Conservation (phyloP, 192 early-diverging fungal genomes). For the Gryganskiella cystojenkinii region DNA sequence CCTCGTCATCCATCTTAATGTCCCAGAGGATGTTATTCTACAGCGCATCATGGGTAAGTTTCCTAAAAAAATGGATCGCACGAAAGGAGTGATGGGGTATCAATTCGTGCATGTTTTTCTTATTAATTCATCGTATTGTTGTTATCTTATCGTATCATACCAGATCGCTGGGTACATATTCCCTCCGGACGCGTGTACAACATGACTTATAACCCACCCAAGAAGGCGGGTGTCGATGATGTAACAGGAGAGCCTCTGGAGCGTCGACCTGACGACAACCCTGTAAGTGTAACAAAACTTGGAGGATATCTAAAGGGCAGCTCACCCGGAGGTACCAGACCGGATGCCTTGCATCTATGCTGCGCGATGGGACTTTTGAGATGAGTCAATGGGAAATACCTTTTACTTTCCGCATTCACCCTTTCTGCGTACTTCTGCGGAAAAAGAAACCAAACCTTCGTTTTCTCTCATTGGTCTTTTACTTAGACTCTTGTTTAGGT, state of each 20-base stretch:
- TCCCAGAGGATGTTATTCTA: constrained; percentile 91
- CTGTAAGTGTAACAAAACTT: constrained; percentile 51
- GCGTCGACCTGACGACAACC: constrained; percentile 89
- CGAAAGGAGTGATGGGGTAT: not conserved
- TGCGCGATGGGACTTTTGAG: no score
- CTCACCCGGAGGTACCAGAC: no score
- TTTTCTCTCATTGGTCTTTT: not conserved
- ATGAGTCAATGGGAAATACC: no score
- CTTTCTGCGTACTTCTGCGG: not conserved
- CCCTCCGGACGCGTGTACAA: constrained; percentile 95
- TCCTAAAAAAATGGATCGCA: not conserved
- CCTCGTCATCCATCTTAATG: constrained; percentile 89
- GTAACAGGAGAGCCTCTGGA: constrained; percentile 93
- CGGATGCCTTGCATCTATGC: no score
- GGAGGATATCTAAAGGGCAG: not conserved
- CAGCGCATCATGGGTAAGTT: constrained; percentile 82
- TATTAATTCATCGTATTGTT: constrained; percentile 8
- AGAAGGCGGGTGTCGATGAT: constrained; percentile 82
- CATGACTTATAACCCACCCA: constrained; percentile 92
- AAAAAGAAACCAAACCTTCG: no score
- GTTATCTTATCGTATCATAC: not conserved
- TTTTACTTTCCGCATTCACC: no score
- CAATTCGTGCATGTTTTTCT: not conserved
- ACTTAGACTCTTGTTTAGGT: not conserved
- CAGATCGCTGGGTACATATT: constrained; percentile 95